These are phyloP conservation scores for Colletotrichum sp. DNA, from an alignment of 2,329 filamentous ascomycete genomes.

Conservation along the genomic window DNA sequence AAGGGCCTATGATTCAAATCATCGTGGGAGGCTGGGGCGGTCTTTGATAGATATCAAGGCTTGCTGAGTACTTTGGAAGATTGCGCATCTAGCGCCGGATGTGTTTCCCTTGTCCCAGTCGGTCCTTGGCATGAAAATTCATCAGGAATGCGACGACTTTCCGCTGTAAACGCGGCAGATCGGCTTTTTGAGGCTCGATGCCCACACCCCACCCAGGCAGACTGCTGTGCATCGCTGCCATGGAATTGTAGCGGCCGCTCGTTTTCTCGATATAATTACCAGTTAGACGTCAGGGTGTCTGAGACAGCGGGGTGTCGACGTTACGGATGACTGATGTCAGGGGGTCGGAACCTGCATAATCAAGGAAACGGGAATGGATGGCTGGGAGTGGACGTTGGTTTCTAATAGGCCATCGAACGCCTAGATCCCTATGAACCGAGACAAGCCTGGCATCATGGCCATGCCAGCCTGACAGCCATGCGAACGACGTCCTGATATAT, in stretches of 20 bases:
- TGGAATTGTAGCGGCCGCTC: background rate
- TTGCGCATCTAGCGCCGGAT: background rate
- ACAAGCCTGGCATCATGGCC: background rate
- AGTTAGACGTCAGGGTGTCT: conserved; percentile 10
- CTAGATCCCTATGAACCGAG: background rate
- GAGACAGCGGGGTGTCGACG: background rate
- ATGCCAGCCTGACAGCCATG: background rate
- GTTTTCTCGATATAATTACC: background rate
- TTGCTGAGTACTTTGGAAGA: background rate
- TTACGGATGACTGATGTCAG: background rate
- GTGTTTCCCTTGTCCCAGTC: background rate
- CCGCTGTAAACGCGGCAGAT: background rate
- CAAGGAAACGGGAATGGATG: background rate
- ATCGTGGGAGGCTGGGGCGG: background rate
- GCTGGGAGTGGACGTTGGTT: background rate
- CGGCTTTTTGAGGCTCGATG: background rate
- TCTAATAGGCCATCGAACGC: background rate
- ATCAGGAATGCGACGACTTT: background rate
- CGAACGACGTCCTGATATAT: background rate
- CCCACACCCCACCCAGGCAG: background rate
- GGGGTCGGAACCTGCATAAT: background rate
- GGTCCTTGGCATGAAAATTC: background rate
- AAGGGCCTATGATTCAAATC: background rate
- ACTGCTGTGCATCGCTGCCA: background rate
- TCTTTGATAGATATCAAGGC: background rate